Evolutionary conservation across 2,329 filamentous ascomycete species (phyloP), one percentile per base, ranked within the genome.

Genomic region (Hypoxylon sp.): DNA sequence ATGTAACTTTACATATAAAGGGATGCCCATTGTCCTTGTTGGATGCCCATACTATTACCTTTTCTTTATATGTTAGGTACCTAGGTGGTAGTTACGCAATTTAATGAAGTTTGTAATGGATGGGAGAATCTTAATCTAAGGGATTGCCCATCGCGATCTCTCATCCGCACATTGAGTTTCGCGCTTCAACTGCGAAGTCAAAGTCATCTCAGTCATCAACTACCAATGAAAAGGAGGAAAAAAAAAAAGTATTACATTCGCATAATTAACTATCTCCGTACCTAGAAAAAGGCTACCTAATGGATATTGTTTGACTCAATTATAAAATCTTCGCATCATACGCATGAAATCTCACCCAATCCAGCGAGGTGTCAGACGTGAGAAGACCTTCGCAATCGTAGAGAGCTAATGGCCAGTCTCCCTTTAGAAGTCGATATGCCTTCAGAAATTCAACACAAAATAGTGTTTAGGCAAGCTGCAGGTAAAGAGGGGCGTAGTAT

Each of bases 281-380:
- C 8, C 16, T 19, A 21, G 16, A 41, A 41, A 8, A 41, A 3
- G 8, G 16, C 19, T 1, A 41, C 19, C n/a, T n/a, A n/a, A 19
- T 9, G 1, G 37, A 2, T 2, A 41, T 41, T 7, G 2, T 3
- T 16, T 19, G 8, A 21, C 19, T 41, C 14, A 41, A 41, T 21
- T 9, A 11, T 68, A 7, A 47, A 27, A 47, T 7, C 11, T 46
- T 27, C 23, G 43, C 43, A 27, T n/a, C 5, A 47, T 4, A 47
- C 9, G 12, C 5, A 19, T 47, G 12, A 23, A 45, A 27, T 9
- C 43, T 9, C 25, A 9, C 14, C 21, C 21, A 25, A 16, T 25
- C 23, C 23, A 47, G 25, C 43, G 27, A n/a, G n/a, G 21, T 3
- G 6, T 9, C 25, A 47, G 12, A 11, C 27, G 12, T 9, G n/a